phyloP scores from a whole-genome alignment of 352 stramenopile genomes.

The Pythium grandisporangium region DNA sequence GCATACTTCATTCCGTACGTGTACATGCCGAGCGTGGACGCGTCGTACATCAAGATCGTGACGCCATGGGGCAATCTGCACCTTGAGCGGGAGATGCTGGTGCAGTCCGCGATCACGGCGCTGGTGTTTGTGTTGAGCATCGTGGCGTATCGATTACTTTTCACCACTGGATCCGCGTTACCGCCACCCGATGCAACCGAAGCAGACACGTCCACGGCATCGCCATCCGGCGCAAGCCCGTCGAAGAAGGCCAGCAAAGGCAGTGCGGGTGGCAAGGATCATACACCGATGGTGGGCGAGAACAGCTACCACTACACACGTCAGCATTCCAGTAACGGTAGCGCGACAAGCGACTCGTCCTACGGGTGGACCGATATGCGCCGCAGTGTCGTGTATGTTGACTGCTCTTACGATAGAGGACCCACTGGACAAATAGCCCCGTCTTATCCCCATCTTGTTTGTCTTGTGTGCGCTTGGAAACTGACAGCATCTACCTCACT shows the following conservation, averaged over 20 bases:
- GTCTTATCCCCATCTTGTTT: too few species aligned
- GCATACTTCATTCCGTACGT: slow-evolving; percentile 66
- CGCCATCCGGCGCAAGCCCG: too few species aligned
- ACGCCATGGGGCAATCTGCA: slow-evolving; percentile 58
- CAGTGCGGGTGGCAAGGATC: too few species aligned
- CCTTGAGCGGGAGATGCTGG: slow-evolving; percentile 26
- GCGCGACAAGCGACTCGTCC: slow-evolving; percentile 54
- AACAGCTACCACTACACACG: slow-evolving; percentile 86
- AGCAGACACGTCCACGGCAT: too few species aligned
- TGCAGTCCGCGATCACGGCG: neutral
- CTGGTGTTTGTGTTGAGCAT: neutral
- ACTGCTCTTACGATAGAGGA: neutral
- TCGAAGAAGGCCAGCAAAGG: too few species aligned
- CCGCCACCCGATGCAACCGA: too few species aligned
- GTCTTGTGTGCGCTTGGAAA: too few species aligned
- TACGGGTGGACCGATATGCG: slow-evolving; percentile 78
- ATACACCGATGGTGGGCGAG: slow-evolving; percentile 50
- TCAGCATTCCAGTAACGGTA: slow-evolving; percentile 22
- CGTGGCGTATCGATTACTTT: neutral
- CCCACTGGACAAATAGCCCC: too few species aligned
- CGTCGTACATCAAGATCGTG: slow-evolving; percentile 56
- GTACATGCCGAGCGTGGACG: slow-evolving; percentile 49
- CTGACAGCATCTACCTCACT: slow-evolving; percentile 67
- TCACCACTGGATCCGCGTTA: too few species aligned
- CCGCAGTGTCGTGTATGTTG: slow-evolving; percentile 40